These are phyloP conservation scores for Kregervanrija pseudodelftensis DNA, from an alignment of 805 yeast genomes.

Conservation along the genomic window DNA sequence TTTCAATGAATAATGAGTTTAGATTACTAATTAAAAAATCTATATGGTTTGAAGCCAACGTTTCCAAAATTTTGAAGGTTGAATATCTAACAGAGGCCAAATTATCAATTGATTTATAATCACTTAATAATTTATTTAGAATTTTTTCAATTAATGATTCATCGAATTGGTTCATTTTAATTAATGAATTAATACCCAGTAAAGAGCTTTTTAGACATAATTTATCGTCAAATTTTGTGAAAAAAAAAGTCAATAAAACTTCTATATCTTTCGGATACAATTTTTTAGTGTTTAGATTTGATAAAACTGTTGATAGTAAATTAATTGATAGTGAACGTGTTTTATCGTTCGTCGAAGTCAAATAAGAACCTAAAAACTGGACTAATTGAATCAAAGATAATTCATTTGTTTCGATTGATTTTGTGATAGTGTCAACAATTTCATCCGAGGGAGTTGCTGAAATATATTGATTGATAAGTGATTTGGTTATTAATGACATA, in stretches of 20 bases:
- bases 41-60: no score
- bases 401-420: conserved; percentile 14
- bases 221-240: conserved; percentile 62
- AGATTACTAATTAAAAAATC: no score
- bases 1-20: conserved; percentile 32
- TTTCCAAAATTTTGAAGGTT: conserved; percentile 43
- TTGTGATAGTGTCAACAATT: conserved; percentile 24
- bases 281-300: conserved; percentile 17
- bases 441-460: conserved; percentile 31
- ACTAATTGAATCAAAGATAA: conserved; percentile 37
- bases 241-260: conserved; percentile 49
- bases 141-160: conserved; percentile 31
- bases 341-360: conserved; percentile 40
- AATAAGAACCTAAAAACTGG: conserved; percentile 33
- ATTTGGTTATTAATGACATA: conserved; percentile 18
- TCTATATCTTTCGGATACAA: conserved; percentile 38
- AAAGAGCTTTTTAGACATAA: conserved; percentile 45
- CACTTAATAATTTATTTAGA: conserved; percentile 28
- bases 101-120: conserved; percentile 49
- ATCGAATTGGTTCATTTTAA: conserved; percentile 43
- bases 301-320: conserved; percentile 34
- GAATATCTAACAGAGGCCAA: conserved; percentile 56
- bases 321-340: conserved; percentile 34
- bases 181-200: conserved; percentile 45
- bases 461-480: conserved; percentile 30